A percentile compares a stretch with the other conserved stretches of the same genome.
phyloP scores from a whole-genome alignment of 768 basidiomycete species.

The Termitomyces sp. region DNA sequence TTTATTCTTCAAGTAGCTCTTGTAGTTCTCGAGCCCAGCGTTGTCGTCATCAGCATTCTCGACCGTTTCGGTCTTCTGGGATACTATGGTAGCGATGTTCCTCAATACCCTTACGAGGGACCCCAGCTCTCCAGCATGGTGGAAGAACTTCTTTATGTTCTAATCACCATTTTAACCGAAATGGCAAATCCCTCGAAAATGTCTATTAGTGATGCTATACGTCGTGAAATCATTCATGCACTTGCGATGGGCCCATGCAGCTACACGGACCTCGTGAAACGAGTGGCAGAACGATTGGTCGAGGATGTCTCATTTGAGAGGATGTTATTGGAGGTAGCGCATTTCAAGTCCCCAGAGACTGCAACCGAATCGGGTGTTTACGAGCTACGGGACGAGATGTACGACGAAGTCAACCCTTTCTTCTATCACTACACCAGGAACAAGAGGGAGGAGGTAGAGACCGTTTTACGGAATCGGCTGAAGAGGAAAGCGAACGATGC shows the following conservation, averaged over 20 bases:
- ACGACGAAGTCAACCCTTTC: slow-evolving; percentile 89
- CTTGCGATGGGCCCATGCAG: slow-evolving; percentile 84
- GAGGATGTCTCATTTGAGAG: slow-evolving; percentile 81
- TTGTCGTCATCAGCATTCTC: slow-evolving; percentile 79
- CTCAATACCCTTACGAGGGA: slow-evolving; percentile 59
- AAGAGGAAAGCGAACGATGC: slow-evolving; percentile 57
- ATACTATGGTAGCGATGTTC: slow-evolving; percentile 72
- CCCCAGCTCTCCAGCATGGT: slow-evolving; percentile 77
- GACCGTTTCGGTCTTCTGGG: slow-evolving; percentile 81
- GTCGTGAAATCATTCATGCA: slow-evolving; percentile 85
- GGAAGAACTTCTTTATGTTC: slow-evolving; percentile 84
- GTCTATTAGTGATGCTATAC: slow-evolving; percentile 56
- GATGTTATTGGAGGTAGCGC: slow-evolving; percentile 72
- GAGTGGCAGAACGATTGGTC: slow-evolving; percentile 82
- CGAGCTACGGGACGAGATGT: slow-evolving; percentile 77
- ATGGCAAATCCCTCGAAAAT: slow-evolving; percentile 67
- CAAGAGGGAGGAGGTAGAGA: slow-evolving; percentile 87
- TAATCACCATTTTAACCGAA: slow-evolving; percentile 86
- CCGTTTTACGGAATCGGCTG: slow-evolving; percentile 57
- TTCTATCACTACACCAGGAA: slow-evolving; percentile 96
- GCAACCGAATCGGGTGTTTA: slow-evolving; percentile 81
- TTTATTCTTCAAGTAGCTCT: slow-evolving; percentile 79
- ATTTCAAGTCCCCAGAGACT: slow-evolving; percentile 76
- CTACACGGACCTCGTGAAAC: slow-evolving; percentile 88
- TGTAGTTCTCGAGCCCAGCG: slow-evolving; percentile 69